phyloP scores from a whole-genome alignment of 495 filamentous ascomycete genomes.

The Monascus purpureus region DNA sequence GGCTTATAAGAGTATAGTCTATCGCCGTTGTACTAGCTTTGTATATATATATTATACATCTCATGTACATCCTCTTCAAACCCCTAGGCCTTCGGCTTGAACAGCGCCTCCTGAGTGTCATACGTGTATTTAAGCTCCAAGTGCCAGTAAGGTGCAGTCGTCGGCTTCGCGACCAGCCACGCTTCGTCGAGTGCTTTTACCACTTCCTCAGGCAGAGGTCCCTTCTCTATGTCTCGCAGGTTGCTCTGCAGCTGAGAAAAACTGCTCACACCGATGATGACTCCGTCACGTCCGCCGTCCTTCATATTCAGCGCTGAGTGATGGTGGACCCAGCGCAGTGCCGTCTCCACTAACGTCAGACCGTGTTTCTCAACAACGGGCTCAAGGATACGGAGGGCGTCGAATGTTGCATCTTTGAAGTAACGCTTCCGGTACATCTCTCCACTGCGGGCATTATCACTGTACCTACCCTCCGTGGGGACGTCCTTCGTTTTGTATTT shows the following conservation, averaged over 20 bases:
- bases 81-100: conserved; percentile 23
- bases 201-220: conserved; percentile 74
- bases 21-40: no score
- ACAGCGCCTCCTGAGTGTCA: conserved; percentile 54
- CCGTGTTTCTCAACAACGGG: conserved; percentile 58
- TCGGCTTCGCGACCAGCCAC: conserved; percentile 46
- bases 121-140: conserved; percentile 63
- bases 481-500: conserved; percentile 66
- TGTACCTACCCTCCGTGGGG: conserved; percentile 57
- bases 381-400: conserved; percentile 61
- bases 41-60: no score
- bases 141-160: conserved; percentile 65
- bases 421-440: conserved; percentile 62
- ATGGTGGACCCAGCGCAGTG: conserved; percentile 67
- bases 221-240: conserved; percentile 67
- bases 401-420: conserved; percentile 67
- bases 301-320: conserved; percentile 68
- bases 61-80: no score
- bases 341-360: conserved; percentile 69
- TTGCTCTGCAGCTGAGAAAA: conserved; percentile 63
- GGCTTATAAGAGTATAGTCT: no score
- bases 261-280: conserved; percentile 69
- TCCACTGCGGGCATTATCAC: conserved; percentile 39
- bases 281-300: conserved; percentile 58
- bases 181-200: conserved; percentile 69